These are phyloP conservation scores for Conoideocrella luteorostrata DNA, from an alignment of 2,329 filamentous ascomycete genomes.

Conservation along the genomic window DNA sequence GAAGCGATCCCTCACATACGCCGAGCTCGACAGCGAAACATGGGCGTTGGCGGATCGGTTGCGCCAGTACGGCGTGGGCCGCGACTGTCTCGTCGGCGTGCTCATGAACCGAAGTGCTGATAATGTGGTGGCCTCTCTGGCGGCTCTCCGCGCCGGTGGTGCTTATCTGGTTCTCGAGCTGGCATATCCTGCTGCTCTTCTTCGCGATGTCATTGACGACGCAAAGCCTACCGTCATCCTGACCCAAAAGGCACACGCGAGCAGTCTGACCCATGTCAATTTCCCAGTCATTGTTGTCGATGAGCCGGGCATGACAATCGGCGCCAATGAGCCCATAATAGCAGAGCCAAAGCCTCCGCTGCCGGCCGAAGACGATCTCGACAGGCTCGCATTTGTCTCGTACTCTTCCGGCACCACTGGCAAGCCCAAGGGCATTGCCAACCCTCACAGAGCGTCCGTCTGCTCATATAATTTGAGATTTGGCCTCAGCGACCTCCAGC, in stretches of 20 bases:
- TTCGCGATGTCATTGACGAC: constrained; percentile 73
- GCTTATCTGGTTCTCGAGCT: constrained; percentile 76
- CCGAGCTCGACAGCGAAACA: constrained; percentile 63
- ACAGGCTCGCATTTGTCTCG: constrained; percentile 71
- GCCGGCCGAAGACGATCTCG: constrained; percentile 61
- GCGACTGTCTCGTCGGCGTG: constrained; percentile 69
- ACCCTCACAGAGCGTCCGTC: constrained; percentile 68
- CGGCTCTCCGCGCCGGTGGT: constrained; percentile 70
- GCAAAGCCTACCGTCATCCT: constrained; percentile 65
- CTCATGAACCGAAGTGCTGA: constrained; percentile 69
- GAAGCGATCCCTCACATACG: constrained; percentile 60
- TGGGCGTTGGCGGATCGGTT: constrained; percentile 58
- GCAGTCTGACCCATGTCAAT: constrained; percentile 53
- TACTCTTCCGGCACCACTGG: constrained; percentile 76
- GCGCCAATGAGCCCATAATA: constrained; percentile 15
- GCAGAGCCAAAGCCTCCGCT: constrained; percentile 40
- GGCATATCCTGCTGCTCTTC: constrained; percentile 66
- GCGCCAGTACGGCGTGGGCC: constrained; percentile 60
- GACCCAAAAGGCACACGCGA: constrained; percentile 57
- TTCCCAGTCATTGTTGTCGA: constrained; percentile 62
- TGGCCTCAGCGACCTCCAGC: constrained; percentile 58
- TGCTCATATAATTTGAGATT: constrained; percentile 71
- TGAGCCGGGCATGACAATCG: constrained; percentile 25
- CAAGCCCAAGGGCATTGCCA: constrained; percentile 75
- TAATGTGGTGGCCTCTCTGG: constrained; percentile 73